Evolutionary conservation across 768 basidiomycete genomes (phyloP), one percentile per base, ranked within the genome.

Genomic region (Leccinum boreale): DNA sequence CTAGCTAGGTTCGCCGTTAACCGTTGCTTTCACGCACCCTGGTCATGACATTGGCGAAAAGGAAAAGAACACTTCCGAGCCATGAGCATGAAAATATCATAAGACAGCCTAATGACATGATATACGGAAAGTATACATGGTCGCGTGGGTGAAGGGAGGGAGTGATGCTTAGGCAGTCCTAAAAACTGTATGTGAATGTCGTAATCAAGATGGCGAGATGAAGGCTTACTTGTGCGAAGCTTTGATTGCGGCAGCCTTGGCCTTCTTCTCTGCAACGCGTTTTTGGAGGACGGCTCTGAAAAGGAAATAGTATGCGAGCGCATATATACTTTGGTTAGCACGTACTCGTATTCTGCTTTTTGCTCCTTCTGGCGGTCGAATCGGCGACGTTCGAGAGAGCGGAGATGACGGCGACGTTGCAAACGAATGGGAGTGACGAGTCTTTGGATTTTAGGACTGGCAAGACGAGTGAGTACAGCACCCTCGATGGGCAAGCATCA

Each of bases 341-440:
- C 87, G 51, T 68, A 89, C 86, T 96, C 91, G 84, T 89, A 98
- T 80, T 98, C 96, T 57, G 83, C 70, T 79, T 96, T 92, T 79
- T 94, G 92, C 77, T 94, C 95, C 81, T 94, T 94, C 82, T 96
- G 94, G 74, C 80, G 83, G 70, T 94, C 91, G 71, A 92, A 80
- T 75, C 86, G 85, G 76, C 92, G 85, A 73, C 88, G 86, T 78
- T 93, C 89, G 79, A 98, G 84, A 48, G 93, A 84, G 64, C 78
- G 85, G 70, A 96, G 85, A 81, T 92, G 94, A 66, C 96, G 91
- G 76, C 93, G 90, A 77, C 94, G 92, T 78, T 99, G 96, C 71
- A 98, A 90, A 70, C 94, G 92, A 70, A 91, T 71, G 66, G 95
- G 95, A 49, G 94, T 98, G 66, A 98, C 94, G 59, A 98, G 85